Evolutionary conservation across 306 rosid genomes (phyloP), one percentile per base, ranked within the genome.

Genomic region (Medicago lupulina): DNA sequence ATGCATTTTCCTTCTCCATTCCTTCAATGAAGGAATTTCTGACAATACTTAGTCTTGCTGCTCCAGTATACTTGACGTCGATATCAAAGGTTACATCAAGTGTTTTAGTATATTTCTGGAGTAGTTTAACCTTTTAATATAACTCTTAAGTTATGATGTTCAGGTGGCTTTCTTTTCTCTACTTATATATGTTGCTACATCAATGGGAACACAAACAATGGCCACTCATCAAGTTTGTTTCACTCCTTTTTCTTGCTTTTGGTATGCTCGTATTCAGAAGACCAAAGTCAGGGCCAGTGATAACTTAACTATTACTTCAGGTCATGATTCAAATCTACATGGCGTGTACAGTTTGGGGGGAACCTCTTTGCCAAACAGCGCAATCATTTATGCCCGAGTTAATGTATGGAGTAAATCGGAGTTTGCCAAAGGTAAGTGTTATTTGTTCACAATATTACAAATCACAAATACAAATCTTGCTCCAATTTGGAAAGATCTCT

Each of bases 11-110:
- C 68, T 67, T 85, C 63, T 82, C 90, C 18, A 13, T 89, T 69
- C 97, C 97, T 41, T 85, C 93, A 1, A 68, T 67, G 21, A 64
- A 80, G 25, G 95, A 92, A 73, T 72, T 85, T 76, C 7, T 79
- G 63, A 59, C 67, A 41, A 78, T 88, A 71, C 53, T 87, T 74
- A 86, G 73, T 10, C 82, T 86, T 76, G 89, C 96, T 69, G 91
- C 96, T 53, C 96, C 96, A 16, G 89, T 88, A 17, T 86, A 86
- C 74, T 71, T 92, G 71, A 86, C 91, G 7, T 78, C 87, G 89
- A 83, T 89, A 70, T 87, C 97, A 67, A 92, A 89, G 96, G 97
- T 89, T 60, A 7, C 10, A 60, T 61, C 18, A 28, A 36, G 36
- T 71, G 17, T 18, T 53, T 36, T 17, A 6, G 53, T 36, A 53